These are phyloP conservation scores for Sporobolomyces phaffii DNA, from an alignment of 768 basidiomycete species.

Conservation along the genomic window DNA sequence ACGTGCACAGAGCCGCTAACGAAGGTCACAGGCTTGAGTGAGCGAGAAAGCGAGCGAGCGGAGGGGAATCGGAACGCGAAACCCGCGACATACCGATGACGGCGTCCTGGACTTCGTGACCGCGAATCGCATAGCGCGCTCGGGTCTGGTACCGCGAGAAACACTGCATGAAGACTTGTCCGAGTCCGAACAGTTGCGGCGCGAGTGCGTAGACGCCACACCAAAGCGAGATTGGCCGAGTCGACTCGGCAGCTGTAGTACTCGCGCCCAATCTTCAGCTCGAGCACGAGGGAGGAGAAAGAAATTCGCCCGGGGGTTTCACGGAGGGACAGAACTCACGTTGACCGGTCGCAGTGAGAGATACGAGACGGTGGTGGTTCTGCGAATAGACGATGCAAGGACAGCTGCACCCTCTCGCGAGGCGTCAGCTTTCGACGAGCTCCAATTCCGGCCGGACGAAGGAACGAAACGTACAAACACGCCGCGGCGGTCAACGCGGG, in stretches of 20 bases:
- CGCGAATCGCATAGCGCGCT: conserved; percentile 24
- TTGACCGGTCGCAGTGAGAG: conserved; percentile 11
- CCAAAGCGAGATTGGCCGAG: conserved; percentile 16
- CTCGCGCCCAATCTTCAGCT: too few species aligned
- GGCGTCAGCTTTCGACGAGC: too few species aligned
- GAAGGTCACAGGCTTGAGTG: background rate
- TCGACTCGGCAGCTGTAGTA: conserved; percentile 19
- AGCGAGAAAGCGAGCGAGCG: background rate
- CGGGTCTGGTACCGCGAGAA: conserved; percentile 25
- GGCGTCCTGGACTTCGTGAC: conserved; percentile 26
- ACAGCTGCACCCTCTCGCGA: conserved; percentile 2
- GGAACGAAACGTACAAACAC: conserved; percentile 2
- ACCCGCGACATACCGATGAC: conserved; percentile 22
- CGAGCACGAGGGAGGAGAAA: too few species aligned
- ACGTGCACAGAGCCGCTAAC: conserved; percentile 16
- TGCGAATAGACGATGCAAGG: conserved; percentile 26
- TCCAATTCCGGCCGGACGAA: too few species aligned
- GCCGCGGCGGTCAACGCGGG: conserved; percentile 11
- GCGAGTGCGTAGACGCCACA: conserved; percentile 29
- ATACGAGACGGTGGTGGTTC: conserved; percentile 12
- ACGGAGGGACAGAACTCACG: too few species aligned
- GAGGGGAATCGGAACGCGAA: too few species aligned
- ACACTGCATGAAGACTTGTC: conserved; percentile 30
- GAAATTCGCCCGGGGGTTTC: too few species aligned
- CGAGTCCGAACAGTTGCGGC: conserved; percentile 26